Base-by-base conservation (phyloP, 2,329 filamentous ascomycete genomes). In the Rhynchosporium secalis region DNA sequence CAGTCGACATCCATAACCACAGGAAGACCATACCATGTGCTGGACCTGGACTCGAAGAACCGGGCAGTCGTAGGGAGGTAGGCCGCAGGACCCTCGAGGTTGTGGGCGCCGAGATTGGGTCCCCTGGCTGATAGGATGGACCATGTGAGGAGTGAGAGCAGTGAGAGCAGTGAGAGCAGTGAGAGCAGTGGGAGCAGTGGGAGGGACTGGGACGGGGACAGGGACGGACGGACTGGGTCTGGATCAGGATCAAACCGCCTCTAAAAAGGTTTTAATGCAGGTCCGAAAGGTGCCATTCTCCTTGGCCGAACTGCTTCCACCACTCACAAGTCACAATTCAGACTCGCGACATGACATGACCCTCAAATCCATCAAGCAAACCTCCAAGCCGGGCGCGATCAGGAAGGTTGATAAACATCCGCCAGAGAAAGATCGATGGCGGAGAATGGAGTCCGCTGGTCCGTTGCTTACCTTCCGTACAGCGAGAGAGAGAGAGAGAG, bases 91-190 rank as follows among this genome's bases (percentile, higher is more conserved):
- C 31, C 49, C 49, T 38, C 15, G 49, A 26, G 7, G 33, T 52
- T 52, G 49, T 52, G 49, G 33, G 29, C 49, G 49, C 49, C 49
- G 49, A 52, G 49, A 52, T 52, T 52, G 49, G 29, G 49, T 33
- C 33, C 1, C 49, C 40, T 52, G n/a, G 49, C 15, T 38, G 49
- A 38, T 40, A 20, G 41, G 41, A 43, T 15, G 20, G 49, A 52
- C 49, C 20, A 20, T 20, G 20, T 20, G 20, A 20, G 38, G 49
- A 33, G 49, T 52, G n/a, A 33, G 15, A 52, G 31, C 33, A 38
- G 49, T 38, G 49, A 15, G 33, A 33, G 13, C 20, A 20, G 20
- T 20, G 20, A 20, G 20, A 20, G 20, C 20, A 20, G 20, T 20
- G 20, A 1, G 20, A 33, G 33, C 48, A 51, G 48, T 29, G 48